Conservation (phyloP, 495 filamentous ascomycete species). For the Achaetomiella virescens region DNA sequence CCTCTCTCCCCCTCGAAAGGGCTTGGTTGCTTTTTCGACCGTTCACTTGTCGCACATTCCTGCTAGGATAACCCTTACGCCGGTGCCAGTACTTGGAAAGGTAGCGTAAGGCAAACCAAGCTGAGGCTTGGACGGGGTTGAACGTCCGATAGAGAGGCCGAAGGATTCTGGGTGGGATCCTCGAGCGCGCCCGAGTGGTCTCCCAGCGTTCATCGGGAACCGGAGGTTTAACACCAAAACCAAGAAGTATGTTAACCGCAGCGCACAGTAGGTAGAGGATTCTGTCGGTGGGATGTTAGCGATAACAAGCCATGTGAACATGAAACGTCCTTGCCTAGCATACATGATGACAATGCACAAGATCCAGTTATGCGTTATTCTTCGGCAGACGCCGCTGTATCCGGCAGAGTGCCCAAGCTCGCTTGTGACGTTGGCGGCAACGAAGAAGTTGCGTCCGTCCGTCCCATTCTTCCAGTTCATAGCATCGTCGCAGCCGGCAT, state of each 20-base stretch:
- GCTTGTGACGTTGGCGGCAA: background rate
- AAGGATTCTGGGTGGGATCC: too few relatives aligned
- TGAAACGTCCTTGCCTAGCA: background rate
- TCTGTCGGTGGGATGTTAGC: background rate
- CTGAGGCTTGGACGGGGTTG: too few relatives aligned
- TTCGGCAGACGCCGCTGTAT: background rate
- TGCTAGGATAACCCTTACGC: too few relatives aligned
- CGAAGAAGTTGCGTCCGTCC: conserved; percentile 8
- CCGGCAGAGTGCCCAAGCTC: background rate
- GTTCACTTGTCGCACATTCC: background rate
- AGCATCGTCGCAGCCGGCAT: background rate
- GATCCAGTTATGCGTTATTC: background rate
- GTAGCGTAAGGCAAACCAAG: too few relatives aligned
- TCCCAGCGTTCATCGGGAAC: background rate
- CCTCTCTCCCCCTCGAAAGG: background rate
- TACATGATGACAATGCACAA: background rate
- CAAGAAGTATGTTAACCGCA: background rate
- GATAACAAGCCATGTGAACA: background rate
- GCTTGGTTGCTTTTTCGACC: background rate
- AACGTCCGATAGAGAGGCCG: too few relatives aligned
- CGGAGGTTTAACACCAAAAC: background rate
- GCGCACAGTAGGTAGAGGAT: background rate
- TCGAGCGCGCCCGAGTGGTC: background rate
- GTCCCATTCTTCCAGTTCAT: conserved; percentile 4
- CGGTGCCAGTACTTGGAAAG: too few relatives aligned